A percentile compares a stretch with the other conserved stretches of the same genome.
phyloP scores from a whole-genome alignment of 441 rosid genomes.

The Macaranga tanarius region DNA sequence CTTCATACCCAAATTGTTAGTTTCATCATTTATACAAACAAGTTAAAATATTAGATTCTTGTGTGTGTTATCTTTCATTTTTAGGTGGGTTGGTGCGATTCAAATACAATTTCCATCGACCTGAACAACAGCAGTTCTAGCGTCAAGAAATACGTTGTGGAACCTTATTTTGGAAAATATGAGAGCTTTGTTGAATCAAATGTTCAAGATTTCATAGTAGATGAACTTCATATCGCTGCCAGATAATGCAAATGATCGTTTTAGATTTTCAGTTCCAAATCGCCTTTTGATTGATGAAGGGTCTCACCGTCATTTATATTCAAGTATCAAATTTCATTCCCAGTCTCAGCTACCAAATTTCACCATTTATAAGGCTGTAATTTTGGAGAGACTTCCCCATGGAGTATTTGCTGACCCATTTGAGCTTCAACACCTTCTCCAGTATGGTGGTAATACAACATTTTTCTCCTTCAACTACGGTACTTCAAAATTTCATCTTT shows the following conservation, averaged over 20 bases:
- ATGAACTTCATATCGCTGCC: conserved; percentile 32
- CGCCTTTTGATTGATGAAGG: conserved; percentile 71
- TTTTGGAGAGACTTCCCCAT: conserved; percentile 63
- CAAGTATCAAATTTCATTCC: conserved; percentile 42
- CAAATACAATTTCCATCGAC: conserved; percentile 12
- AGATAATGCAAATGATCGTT: conserved; percentile 22
- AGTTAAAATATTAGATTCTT: background rate
- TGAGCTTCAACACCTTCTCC: conserved; percentile 70
- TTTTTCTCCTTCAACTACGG: background rate
- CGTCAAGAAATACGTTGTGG: conserved; percentile 41
- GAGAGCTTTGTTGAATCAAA: conserved; percentile 41
- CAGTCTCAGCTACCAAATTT: conserved; percentile 26
- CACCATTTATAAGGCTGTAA: conserved; percentile 39
- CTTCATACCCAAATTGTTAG: background rate
- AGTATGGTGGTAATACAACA: conserved; percentile 45
- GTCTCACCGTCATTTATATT: conserved; percentile 67
- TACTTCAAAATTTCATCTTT: conserved; percentile 3
- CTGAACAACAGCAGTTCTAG: conserved; percentile 9
- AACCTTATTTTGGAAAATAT: conserved; percentile 52
- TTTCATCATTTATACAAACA: background rate
- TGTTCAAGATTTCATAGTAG: conserved; percentile 43
- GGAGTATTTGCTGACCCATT: conserved; percentile 91
- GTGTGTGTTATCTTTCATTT: conserved; percentile 8
- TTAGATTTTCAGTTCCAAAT: conserved; percentile 34
- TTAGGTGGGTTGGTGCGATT: conserved; percentile 32